Base-by-base conservation (phyloP, 164 flowering plant species). In the Vitis rotundifolia region DNA sequence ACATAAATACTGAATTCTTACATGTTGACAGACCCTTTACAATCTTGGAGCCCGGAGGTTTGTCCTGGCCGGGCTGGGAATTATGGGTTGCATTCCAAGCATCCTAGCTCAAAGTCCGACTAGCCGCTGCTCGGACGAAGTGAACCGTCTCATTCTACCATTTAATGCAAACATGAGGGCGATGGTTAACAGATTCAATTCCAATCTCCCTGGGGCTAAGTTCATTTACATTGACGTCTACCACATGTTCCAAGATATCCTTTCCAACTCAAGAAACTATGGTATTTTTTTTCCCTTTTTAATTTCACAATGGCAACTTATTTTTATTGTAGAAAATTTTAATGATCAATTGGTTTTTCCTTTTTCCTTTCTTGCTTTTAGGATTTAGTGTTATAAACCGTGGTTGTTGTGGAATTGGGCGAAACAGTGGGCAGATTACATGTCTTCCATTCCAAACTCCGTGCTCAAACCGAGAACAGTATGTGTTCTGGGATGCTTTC, bases 401-500 rank as follows among this genome's bases (percentile, higher is more conserved):
- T 0, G 98, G 97, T 18, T 95, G 98, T 64, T 95, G 99, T 66
- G 98, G 98, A 2, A 86, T 92, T 8, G 98, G 98, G 47, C 66
- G 92, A 14, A 91, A 94, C 82, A 72, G 88, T 31, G 98, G 98
- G 19, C 91, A 94, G 78, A 83, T 94, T 3, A 94, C 98, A 11
- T 94, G 98, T 67, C 89, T 94, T 15, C 98, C 98, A 8, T 84
- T 91, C 52, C 93, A 92, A 63, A 86, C 81, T 1, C 98, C 98
- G 10, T 94, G 98, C 59, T 48, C 74, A 1, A 79, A 92, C 60
- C 70, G 98, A 59, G 71, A 82, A 0, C 76, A 83, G 64, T 94
- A 92, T 57, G 78, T 94, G 55, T 94, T 92, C 68, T 94, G 98
- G 98, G 98, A 94, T 69, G 97, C 98, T 6, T 94, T 91, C 65